Base-by-base conservation (phyloP, 257 asterid genomes). In the Primulina tabacum region DNA sequence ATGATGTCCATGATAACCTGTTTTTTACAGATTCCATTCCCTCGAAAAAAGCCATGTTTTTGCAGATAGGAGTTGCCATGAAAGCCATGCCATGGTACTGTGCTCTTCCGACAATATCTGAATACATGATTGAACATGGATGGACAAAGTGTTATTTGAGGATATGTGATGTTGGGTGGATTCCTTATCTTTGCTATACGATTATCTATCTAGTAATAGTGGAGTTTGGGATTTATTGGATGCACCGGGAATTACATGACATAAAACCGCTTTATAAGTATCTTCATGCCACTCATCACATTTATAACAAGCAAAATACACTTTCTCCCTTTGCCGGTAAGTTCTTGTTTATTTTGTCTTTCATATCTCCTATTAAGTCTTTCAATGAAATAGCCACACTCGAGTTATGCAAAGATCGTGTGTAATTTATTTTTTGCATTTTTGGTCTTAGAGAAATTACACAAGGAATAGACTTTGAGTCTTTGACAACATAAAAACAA, bases 251-350 rank as follows among this genome's bases (percentile, higher is more conserved):
- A 80, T 81, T 94, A 77, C 99, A 94, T 67, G 99, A 91, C 86
- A 87, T 92, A 74, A 92, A 90, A 68, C 99, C 99, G 57, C 92
- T 94, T 30, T 91, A 94, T 77, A 94, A 94, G 84, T 82, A 87
- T 83, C 99, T 94, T 50, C 96, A 93, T 57, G 96, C 95, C 63
- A 90, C 95, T 21, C 97, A 93, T 81, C 99, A 93, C 86, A 89
- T 93, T 79, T 89, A 93, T 81, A 93, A 93, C 92, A 93, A 93
- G 90, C 99, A 93, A 78, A 90, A 90, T 74, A 90, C 99, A 17
- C 96, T 94, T 66, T 93, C 99, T 74, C 99, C 97, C 6, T 94
- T 94, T 84, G 97, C 99, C 68, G 99, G 97, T 89, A 78, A 69
- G 72, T 79, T 74, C 80, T 53, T 34, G 21, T 69, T 16, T 47